phyloP scores from a whole-genome alignment of 805 yeast genomes.

The Candida orba region DNA sequence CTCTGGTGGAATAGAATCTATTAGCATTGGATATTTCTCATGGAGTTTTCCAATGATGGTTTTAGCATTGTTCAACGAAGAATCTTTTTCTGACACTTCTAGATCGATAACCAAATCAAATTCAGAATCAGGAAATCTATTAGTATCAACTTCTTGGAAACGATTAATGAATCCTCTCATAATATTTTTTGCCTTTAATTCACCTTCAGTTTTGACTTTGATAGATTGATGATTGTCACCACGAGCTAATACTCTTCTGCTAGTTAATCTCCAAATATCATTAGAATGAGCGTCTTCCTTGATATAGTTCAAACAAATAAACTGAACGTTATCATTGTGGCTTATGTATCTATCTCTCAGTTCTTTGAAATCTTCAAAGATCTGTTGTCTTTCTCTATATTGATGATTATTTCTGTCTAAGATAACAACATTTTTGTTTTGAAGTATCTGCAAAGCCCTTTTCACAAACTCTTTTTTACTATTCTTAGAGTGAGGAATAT shows the following conservation, averaged over 20 bases:
- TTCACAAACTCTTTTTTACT: conserved; percentile 44
- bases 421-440: conserved; percentile 44
- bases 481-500: conserved; percentile 40
- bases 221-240: conserved; percentile 91
- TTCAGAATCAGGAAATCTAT: conserved; percentile 47
- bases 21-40: conserved; percentile 36
- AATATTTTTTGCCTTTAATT: conserved; percentile 45
- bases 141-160: conserved; percentile 51
- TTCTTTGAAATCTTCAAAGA: conserved; percentile 45
- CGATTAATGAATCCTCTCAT: conserved; percentile 69
- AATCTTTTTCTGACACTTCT: conserved; percentile 32
- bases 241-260: conserved; percentile 51
- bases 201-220: conserved; percentile 41
- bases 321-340: conserved; percentile 39
- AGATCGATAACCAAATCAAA: conserved; percentile 66
- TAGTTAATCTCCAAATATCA: conserved; percentile 45
- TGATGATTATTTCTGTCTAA: conserved; percentile 83
- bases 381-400: conserved; percentile 56
- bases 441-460: conserved; percentile 35
- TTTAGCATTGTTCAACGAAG: conserved; percentile 45
- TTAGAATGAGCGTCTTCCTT: conserved; percentile 30
- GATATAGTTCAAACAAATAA: conserved; percentile 65
- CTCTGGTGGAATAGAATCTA: conserved; percentile 48
- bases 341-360: conserved; percentile 38
- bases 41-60: conserved; percentile 33